Base-by-base conservation (phyloP, 352 stramenopile species). In the Blastocystis sp. region DNA sequence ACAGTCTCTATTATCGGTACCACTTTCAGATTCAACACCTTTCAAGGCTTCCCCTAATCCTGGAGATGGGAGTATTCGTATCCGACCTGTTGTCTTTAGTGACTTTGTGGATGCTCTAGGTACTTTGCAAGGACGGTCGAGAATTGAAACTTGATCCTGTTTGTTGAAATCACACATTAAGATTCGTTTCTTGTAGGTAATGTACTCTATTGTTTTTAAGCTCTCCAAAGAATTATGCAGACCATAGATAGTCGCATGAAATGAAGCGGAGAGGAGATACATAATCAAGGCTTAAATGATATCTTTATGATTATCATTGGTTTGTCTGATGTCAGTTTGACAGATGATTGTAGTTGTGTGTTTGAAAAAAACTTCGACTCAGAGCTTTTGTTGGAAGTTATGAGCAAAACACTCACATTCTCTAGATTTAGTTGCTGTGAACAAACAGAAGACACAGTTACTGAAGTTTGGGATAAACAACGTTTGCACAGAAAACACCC, bases 241-340 rank as follows among this genome's bases (percentile, higher is more conserved):
- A 48, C 40, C 2, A 48, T 48, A 48, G 40, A 48, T 2, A 48
- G 40, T 48, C 40, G 40, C 40, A 48, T 33, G 56, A 62, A 62
- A 13, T 62, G 56, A 62, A 58, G 13, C 22, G 22, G 51, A 58
- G 51, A 58, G 22, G 51, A 22, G 51, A 22, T 58, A 22, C n/a
- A n/a, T n/a, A n/a, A n/a, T n/a, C n/a, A 37, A 57, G 73, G 73
- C 48, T 56, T 30, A 44, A 66, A 51, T 68, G 70, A 68, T 27
- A 68, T 84, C 44, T 17, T n/a, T 60, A 40, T 84, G 73, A 84
- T 84, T 69, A 48, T 68, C 73, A 84, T 84, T 84, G 66, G 73
- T 84, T 84, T 84, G 73, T 84, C 44, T 84, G 73, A 84, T 60
- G 73, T 68, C 42, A 4, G 1, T 42, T 6, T 62, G 53, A 64